A percentile compares a stretch with the other conserved stretches of the same genome.
phyloP scores from a whole-genome alignment of 805 yeast genomes.

The Ogataea trehaloabstinens region DNA sequence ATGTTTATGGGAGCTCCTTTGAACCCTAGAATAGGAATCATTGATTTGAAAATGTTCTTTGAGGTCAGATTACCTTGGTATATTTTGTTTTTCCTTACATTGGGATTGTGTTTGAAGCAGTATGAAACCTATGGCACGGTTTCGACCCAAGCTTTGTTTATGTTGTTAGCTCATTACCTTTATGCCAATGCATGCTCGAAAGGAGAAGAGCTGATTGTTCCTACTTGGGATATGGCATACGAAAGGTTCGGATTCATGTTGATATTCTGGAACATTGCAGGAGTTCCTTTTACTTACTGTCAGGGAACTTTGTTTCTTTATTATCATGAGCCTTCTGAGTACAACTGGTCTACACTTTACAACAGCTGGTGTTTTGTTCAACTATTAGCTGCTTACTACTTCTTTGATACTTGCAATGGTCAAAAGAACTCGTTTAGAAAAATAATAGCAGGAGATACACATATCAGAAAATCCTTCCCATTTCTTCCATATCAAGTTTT shows the following conservation, averaged over 20 bases:
- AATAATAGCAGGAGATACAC: slow-evolving; percentile 72
- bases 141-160: slow-evolving; percentile 69
- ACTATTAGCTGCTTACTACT: slow-evolving; percentile 73
- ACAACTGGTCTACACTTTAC: slow-evolving; percentile 66
- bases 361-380: slow-evolving; percentile 53
- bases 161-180: slow-evolving; percentile 84
- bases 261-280: slow-evolving; percentile 98
- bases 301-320: slow-evolving; percentile 84
- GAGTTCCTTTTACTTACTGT: slow-evolving; percentile 97
- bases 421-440: slow-evolving; percentile 94
- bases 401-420: slow-evolving; percentile 92
- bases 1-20: slow-evolving; percentile 96
- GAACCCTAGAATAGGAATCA: slow-evolving; percentile 90
- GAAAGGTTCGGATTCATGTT: slow-evolving; percentile 99
- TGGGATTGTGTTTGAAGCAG: slow-evolving; percentile 76
- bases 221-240: slow-evolving; percentile 99
- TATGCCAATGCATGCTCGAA: slow-evolving; percentile 97
- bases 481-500: slow-evolving; percentile 82
- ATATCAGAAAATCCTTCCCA: slow-evolving; percentile 86
- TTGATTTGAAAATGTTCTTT: slow-evolving; percentile 95
- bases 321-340: slow-evolving; percentile 81
- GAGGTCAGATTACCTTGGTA: slow-evolving; percentile 98
- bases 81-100: slow-evolving; percentile 72
- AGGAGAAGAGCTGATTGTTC: slow-evolving; percentile 96
- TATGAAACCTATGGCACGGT: slow-evolving; percentile 77